Evolutionary conservation across 2,329 filamentous ascomycete genomes (phyloP).

Genomic region (Endothia cerciana): DNA sequence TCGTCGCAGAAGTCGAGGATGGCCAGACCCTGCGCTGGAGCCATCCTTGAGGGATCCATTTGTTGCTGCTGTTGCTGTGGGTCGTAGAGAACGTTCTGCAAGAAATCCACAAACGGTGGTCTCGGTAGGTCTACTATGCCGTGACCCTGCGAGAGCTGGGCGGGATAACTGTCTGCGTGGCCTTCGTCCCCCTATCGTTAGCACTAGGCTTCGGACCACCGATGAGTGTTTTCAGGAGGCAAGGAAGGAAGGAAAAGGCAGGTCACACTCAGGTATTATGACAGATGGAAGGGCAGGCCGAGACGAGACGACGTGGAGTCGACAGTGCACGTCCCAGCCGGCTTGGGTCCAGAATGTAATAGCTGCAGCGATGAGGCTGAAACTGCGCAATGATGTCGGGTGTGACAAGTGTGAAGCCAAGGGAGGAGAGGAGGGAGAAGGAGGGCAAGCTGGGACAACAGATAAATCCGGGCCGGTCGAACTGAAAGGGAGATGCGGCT

Average conservation of each 20-base stretch:
- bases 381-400: neutral
- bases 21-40: slow-evolving; percentile 47
- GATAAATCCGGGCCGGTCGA: neutral
- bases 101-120: slow-evolving; percentile 53
- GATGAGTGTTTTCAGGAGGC: neutral
- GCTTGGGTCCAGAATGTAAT: neutral
- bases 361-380: neutral
- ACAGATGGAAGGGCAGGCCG: neutral
- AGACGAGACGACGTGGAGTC: neutral
- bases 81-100: slow-evolving; percentile 55
- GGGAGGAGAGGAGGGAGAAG: no score
- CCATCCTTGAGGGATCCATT: slow-evolving; percentile 40
- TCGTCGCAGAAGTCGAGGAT: slow-evolving; percentile 57
- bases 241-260: neutral
- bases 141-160: slow-evolving; percentile 8
- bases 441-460: neutral
- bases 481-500: slow-evolving; percentile 19
- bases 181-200: slow-evolving; percentile 25
- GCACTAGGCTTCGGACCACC: neutral
- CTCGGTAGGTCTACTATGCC: slow-evolving; percentile 38
- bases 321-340: neutral
- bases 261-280: neutral
- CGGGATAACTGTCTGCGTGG: slow-evolving; percentile 30
- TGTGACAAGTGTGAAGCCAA: neutral
- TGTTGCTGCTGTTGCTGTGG: slow-evolving; percentile 34